A percentile compares a stretch with the other conserved stretches of the same genome.
Conservation (phyloP, 305 asterid genomes). For the Fraxinus xanthoxyloides region DNA sequence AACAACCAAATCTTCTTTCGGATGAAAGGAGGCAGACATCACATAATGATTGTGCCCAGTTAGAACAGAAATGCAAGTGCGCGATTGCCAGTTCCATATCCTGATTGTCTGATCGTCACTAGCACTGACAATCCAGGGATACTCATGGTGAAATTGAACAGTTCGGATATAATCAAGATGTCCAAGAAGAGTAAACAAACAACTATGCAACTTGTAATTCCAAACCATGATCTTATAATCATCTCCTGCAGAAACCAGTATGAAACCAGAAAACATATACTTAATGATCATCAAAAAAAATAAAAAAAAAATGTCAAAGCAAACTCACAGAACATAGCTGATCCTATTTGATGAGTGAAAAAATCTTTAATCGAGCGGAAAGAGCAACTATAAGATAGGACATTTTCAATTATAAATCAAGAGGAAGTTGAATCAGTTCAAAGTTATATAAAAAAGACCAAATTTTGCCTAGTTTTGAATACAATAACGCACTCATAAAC, state of each 20-base stretch:
- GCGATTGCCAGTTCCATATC: constrained; percentile 62
- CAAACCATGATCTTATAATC: constrained; percentile 57
- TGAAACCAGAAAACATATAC: neutral
- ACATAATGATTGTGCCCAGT: constrained; percentile 62
- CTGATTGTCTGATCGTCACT: constrained; percentile 59
- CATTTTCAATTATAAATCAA: neutral
- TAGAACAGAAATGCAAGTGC: constrained; percentile 52
- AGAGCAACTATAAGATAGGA: neutral
- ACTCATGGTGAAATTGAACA: constrained; percentile 55
- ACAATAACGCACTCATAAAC: neutral
- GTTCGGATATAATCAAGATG: constrained; percentile 61
- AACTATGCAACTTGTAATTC: constrained; percentile 56
- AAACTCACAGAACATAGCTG: neutral
- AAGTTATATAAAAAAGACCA: neutral
- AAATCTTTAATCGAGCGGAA: neutral
- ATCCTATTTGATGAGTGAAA: neutral
- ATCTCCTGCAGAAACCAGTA: constrained; percentile 38
- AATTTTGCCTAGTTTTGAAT: neutral
- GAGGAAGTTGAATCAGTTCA: neutral
- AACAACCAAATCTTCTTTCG: neutral
- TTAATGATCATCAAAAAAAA: neutral
- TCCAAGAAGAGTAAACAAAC: constrained; percentile 54
- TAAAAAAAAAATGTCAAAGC: neutral
- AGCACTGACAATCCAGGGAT: constrained; percentile 57
- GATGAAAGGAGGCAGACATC: constrained; percentile 32